phyloP scores from a whole-genome alignment of 176 grass and related monocot species.

The Zizania latifolia region DNA sequence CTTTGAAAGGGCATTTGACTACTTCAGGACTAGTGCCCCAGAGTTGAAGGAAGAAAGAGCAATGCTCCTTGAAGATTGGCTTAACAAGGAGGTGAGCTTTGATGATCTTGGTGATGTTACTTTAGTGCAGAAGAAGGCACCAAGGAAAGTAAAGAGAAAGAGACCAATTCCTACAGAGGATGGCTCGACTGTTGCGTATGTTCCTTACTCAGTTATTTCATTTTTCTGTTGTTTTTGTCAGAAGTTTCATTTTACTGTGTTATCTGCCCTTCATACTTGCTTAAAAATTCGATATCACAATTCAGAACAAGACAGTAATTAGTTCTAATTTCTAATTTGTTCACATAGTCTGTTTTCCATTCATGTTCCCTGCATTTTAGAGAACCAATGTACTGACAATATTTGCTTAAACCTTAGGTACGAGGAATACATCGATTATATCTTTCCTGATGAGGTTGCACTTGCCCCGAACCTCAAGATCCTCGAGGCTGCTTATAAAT shows the following conservation, averaged over 20 bases:
- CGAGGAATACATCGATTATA: slow-evolving; percentile 88
- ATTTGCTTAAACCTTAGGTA: slow-evolving; percentile 45
- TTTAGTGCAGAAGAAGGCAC: slow-evolving; percentile 79
- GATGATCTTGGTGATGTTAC: slow-evolving; percentile 62
- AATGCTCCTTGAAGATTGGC: slow-evolving; percentile 94
- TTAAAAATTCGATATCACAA: not conserved
- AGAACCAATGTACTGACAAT: slow-evolving; percentile 19
- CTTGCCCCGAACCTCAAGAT: slow-evolving; percentile 78
- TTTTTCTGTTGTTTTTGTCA: not conserved
- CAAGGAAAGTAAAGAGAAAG: slow-evolving; percentile 90
- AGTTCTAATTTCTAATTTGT: not conserved
- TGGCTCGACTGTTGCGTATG: slow-evolving; percentile 69
- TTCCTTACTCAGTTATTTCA: slow-evolving; percentile 3
- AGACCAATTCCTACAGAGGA: slow-evolving; percentile 67
- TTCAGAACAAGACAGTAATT: not conserved
- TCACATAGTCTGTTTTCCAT: not conserved
- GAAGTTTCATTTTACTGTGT: not conserved
- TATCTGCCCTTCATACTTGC: not conserved
- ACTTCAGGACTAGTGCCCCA: slow-evolving; percentile 66
- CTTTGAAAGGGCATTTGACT: slow-evolving; percentile 80
- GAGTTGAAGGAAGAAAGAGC: slow-evolving; percentile 93
- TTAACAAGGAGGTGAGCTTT: slow-evolving; percentile 75
- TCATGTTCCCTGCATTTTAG: not conserved
- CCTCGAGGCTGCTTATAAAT: slow-evolving; percentile 77
- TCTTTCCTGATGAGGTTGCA: slow-evolving; percentile 84